Evolutionary conservation across 176 grass and related monocot species (phyloP).

Genomic region (Juncus effusus): DNA sequence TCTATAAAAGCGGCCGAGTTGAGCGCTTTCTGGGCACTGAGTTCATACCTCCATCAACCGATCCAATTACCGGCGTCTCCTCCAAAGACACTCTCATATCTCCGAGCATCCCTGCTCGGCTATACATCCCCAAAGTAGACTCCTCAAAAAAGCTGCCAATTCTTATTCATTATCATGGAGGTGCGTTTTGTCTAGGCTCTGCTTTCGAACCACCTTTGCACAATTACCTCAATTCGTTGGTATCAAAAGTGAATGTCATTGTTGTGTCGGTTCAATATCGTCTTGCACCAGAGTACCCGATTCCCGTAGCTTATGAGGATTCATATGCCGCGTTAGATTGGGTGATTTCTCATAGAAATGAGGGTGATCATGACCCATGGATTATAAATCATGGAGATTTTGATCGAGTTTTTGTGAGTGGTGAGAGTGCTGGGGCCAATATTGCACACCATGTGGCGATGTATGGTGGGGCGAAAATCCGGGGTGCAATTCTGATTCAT

Average conservation of each 20-base stretch:
- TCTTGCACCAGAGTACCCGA: constrained; percentile 69
- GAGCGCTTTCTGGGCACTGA: constrained; percentile 43
- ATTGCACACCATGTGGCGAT: constrained; percentile 35
- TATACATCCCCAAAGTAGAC: constrained; percentile 41
- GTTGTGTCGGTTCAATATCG: constrained; percentile 71
- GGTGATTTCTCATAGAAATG: constrained; percentile 13
- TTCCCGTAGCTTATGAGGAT: constrained; percentile 51
- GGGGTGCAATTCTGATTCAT: neutral
- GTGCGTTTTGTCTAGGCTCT: constrained; percentile 44
- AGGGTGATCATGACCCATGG: constrained; percentile 19
- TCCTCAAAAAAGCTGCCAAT: constrained; percentile 36
- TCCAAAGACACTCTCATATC: constrained; percentile 36
- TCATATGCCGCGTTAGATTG: constrained; percentile 38
- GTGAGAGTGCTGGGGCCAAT: constrained; percentile 39
- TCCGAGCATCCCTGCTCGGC: constrained; percentile 36
- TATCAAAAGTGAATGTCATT: constrained; percentile 31
- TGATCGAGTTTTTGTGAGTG: constrained; percentile 17
- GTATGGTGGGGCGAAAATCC: constrained; percentile 15
- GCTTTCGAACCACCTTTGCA: constrained; percentile 41
- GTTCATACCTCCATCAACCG: constrained; percentile 38
- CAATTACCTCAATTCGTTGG: constrained; percentile 45
- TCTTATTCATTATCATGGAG: constrained; percentile 62
- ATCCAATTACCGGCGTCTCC: constrained; percentile 42
- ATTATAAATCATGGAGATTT: constrained; percentile 31
- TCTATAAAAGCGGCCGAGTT: constrained; percentile 60